Percentiles rank a stretch among this genome's conserved stretches.
Conservation (phyloP, 257 asterid genomes). For the Knoxia roxburghii region DNA sequence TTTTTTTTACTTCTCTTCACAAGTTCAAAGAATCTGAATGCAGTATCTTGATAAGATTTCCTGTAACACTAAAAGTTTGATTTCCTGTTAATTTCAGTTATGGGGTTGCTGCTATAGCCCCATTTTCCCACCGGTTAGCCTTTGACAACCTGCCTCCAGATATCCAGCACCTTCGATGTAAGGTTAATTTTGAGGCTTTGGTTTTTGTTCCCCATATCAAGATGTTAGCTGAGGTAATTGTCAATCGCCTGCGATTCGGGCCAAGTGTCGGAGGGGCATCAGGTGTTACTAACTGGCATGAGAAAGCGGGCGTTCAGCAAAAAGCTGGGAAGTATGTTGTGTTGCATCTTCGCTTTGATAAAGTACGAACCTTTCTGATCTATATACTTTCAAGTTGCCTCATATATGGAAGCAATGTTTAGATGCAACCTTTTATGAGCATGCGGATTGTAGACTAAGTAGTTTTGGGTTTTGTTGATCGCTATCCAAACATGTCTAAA, state of each 20-base stretch:
- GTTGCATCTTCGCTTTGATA: conserved; percentile 45
- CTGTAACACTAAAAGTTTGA: not conserved
- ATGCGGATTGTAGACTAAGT: too few species aligned
- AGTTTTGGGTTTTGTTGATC: not conserved
- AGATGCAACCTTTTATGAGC: too few species aligned
- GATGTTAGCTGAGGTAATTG: conserved; percentile 30
- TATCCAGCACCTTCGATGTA: conserved; percentile 41
- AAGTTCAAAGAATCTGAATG: not conserved
- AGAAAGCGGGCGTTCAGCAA: conserved; percentile 13
- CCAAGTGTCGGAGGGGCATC: conserved; percentile 15
- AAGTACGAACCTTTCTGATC: conserved; percentile 23
- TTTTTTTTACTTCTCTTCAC: not conserved
- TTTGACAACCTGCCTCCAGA: conserved; percentile 38
- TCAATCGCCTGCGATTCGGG: conserved; percentile 30
- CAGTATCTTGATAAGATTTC: not conserved
- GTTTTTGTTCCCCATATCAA: conserved; percentile 41
- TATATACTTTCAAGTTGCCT: not conserved
- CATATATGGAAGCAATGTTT: not conserved
- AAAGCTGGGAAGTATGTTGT: conserved; percentile 41
- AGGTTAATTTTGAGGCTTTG: conserved; percentile 38
- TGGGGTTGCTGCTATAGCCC: conserved; percentile 43
- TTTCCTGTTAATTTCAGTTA: conserved; percentile 21
- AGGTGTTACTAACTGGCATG: conserved; percentile 8
- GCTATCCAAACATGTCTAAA: not conserved
- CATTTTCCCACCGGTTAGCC: conserved; percentile 46